Evolutionary conservation across 345 rosid species (phyloP), one percentile per base, ranked within the genome.

Genomic region (Anacardium occidentale): DNA sequence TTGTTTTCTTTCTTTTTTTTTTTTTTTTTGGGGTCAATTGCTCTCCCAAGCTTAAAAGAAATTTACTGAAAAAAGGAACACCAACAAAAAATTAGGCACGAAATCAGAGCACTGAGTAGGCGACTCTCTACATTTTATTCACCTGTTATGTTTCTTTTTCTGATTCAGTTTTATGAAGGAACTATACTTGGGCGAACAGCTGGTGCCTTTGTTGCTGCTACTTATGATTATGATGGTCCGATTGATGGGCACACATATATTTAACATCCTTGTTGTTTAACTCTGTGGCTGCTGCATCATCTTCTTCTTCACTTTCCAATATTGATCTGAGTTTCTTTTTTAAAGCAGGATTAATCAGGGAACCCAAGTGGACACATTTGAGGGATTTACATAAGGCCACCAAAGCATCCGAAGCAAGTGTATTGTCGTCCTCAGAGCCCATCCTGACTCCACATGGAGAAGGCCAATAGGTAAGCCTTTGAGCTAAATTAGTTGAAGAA

Each of bases 221-320:
- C 94, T 82, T 93, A 95, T 68, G 99, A 95, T 69, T 95, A 95
- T 56, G 99, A 91, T 63, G 99, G 96, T 82, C 99, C 98, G 70
- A 77, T 95, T 6, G 99, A 95, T 82, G 98, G 92, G 84, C 47
- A 24, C 34, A 47, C 29, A 32, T 5, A 67, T n/a, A 44, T 44
- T 55, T 47, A 32, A 44, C 45, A 1, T 62, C 11, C n/a, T 7
- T 15, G 48, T 70, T 66, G n/a, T 34, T 66, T 52, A 58, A 34
- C 51, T n/a, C 47, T 71, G 22, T 52, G 17, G n/a, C n/a, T n/a
- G 71, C 18, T 69, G 58, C 25, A 22, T 20, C 50, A n/a, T 22
- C 5, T 21, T 61, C 44, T 5, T 5, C 21, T 1, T 50, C 42
- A 29, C 24, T 17, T 52, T 44, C n/a, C 25, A 25, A 34, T 2